Evolutionary conservation across 441 rosid species (phyloP).

Genomic region (Adansonia rubrostipa): DNA sequence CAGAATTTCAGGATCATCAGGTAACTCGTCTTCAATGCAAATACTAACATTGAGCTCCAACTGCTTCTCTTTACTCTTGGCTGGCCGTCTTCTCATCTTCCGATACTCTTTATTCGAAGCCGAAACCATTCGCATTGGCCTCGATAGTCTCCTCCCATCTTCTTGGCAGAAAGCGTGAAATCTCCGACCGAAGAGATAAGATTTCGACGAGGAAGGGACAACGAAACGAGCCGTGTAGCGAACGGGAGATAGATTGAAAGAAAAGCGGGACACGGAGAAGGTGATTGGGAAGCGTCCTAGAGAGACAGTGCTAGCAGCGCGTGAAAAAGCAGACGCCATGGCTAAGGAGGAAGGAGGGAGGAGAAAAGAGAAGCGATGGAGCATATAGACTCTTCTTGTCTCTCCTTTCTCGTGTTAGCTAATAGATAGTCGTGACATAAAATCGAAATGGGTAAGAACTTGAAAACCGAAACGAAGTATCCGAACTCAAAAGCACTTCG

Average conservation of each 20-base stretch:
- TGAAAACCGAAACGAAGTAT: too few species aligned
- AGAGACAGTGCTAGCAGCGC: conserved; percentile 45
- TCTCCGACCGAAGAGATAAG: conserved; percentile 36
- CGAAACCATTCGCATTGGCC: conserved; percentile 32
- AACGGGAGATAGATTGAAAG: conserved; percentile 25
- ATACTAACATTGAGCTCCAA: conserved; percentile 77
- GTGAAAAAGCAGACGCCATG: conserved; percentile 57
- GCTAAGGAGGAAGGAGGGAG: conserved; percentile 35
- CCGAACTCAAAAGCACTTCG: too few species aligned
- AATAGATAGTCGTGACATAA: neutral
- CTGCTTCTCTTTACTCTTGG: conserved; percentile 55
- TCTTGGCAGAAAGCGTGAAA: conserved; percentile 40
- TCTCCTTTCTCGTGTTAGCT: neutral
- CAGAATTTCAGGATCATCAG: conserved; percentile 80
- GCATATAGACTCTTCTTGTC: conserved; percentile 32
- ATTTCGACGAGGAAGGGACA: conserved; percentile 26
- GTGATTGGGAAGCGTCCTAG: conserved; percentile 26
- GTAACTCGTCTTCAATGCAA: conserved; percentile 80
- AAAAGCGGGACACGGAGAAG: conserved; percentile 21
- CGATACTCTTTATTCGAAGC: conserved; percentile 68
- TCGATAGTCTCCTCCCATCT: conserved; percentile 34
- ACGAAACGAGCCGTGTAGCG: conserved; percentile 26
- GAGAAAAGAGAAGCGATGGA: conserved; percentile 44
- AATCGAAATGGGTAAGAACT: neutral
- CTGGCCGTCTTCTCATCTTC: conserved; percentile 55